A percentile compares a stretch with the other conserved stretches of the same genome.
Evolutionary conservation across 2,329 filamentous ascomycete species (phyloP).

Genomic region (Ascochyta koolunga): DNA sequence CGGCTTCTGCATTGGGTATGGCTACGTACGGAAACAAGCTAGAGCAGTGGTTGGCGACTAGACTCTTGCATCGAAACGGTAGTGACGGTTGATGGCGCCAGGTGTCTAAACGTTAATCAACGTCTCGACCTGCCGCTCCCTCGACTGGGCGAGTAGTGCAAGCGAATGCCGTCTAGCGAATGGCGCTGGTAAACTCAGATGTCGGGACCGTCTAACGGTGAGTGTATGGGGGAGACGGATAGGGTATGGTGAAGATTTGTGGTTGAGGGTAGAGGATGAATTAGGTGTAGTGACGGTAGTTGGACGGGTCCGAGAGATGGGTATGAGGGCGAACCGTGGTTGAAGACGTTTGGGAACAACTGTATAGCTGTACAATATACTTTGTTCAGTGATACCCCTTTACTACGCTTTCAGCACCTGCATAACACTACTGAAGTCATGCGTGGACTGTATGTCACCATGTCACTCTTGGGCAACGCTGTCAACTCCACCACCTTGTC

Average conservation of each 20-base stretch:
- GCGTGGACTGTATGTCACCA: neutral
- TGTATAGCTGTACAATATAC: neutral
- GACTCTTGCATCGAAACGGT: slow-evolving; percentile 15
- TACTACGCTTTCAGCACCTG: neutral
- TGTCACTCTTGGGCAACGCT: neutral
- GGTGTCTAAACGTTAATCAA: slow-evolving; percentile 13
- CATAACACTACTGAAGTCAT: neutral
- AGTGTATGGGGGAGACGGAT: neutral
- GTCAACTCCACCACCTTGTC: neutral
- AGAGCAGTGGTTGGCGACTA: slow-evolving; percentile 11
- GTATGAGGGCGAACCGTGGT: slow-evolving; percentile 1
- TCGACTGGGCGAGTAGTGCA: slow-evolving; percentile 13
- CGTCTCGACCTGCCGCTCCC: slow-evolving; percentile 16
- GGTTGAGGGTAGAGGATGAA: slow-evolving; percentile 7
- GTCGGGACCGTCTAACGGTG: neutral
- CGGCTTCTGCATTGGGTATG: neutral
- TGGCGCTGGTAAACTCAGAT: neutral
- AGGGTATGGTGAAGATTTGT: neutral
- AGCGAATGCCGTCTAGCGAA: slow-evolving; percentile 5
- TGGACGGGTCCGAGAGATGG: neutral
- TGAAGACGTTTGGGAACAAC: slow-evolving; percentile 2
- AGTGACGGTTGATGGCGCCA: slow-evolving; percentile 14
- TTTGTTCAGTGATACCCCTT: neutral
- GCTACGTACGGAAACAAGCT: neutral
- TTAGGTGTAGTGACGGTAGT: neutral